Percentiles rank a stretch among this genome's conserved stretches.
Conservation (phyloP, 2,329 filamentous ascomycete species). For the Beauveria sp. region DNA sequence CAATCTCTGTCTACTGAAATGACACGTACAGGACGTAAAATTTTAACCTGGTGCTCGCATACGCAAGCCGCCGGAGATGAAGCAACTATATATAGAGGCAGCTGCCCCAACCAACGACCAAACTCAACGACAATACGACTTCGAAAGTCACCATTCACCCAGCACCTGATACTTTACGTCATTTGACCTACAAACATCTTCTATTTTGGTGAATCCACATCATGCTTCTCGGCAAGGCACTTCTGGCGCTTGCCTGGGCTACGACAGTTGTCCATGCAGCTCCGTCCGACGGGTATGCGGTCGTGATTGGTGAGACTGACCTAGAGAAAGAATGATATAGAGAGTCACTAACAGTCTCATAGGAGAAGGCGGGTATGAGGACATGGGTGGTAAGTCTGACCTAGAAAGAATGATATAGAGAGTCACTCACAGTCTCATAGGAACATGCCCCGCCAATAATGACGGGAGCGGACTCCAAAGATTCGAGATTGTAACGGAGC, state of each 20-base stretch:
- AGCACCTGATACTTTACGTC: too few species aligned
- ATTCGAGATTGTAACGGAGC: neutral
- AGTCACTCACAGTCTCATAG: too few species aligned
- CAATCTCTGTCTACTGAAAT: too few species aligned
- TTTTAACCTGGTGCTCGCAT: too few species aligned
- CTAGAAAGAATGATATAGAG: neutral
- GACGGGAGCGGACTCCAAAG: neutral
- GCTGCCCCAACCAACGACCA: too few species aligned
- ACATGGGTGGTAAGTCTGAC: too few species aligned
- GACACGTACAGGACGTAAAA: too few species aligned
- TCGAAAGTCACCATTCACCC: too few species aligned
- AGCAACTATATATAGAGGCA: too few species aligned
- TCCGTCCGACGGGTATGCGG: neutral
- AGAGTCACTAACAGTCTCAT: neutral
- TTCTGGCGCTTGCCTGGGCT: neutral
- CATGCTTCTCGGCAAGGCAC: neutral
- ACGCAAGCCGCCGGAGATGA: too few species aligned
- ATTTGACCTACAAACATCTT: neutral
- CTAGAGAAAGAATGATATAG: neutral
- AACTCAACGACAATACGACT: too few species aligned
- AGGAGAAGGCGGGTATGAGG: neutral
- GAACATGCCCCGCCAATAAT: too few species aligned
- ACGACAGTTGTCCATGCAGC: neutral
- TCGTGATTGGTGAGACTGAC: neutral
- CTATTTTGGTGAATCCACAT: neutral